These are phyloP conservation scores for Pascua sp. DNA, from an alignment of 1,284 basidiomycete species.

Conservation along the genomic window DNA sequence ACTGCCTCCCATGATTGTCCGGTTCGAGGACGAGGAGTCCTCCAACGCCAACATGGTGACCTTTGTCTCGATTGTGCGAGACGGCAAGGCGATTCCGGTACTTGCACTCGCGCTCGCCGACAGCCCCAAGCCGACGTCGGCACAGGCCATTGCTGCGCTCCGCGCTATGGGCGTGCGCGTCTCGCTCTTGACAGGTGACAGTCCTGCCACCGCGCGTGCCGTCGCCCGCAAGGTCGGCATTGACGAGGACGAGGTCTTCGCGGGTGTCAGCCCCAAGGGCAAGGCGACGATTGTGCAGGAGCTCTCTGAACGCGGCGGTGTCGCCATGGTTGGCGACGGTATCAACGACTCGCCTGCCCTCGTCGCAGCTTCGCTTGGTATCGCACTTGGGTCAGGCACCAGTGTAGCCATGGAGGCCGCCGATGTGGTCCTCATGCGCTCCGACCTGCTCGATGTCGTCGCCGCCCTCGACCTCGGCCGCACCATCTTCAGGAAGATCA, in stretches of 20 bases:
- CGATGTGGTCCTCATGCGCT: slow-evolving; percentile 94
- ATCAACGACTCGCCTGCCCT: slow-evolving; percentile 98
- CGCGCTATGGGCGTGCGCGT: slow-evolving; percentile 84
- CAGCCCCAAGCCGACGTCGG: slow-evolving; percentile 74
- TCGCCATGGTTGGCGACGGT: slow-evolving; percentile 97
- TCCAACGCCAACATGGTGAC: slow-evolving; percentile 75
- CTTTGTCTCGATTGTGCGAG: slow-evolving; percentile 63
- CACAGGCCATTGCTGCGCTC: slow-evolving; percentile 72
- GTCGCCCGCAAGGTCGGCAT: slow-evolving; percentile 86
- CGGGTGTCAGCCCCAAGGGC: slow-evolving; percentile 86
- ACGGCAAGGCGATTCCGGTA: slow-evolving; percentile 54
- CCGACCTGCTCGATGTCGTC: slow-evolving; percentile 92
- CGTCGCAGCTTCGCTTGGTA: slow-evolving; percentile 89
- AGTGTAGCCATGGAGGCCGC: slow-evolving; percentile 97
- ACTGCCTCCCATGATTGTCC: slow-evolving; percentile 59
- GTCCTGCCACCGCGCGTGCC: slow-evolving; percentile 73
- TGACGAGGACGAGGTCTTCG: slow-evolving; percentile 71
- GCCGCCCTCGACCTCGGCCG: slow-evolving; percentile 88
- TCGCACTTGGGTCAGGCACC: slow-evolving; percentile 91
- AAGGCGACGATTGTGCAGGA: slow-evolving; percentile 79
- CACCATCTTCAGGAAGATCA: slow-evolving; percentile 86
- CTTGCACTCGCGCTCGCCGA: slow-evolving; percentile 77
- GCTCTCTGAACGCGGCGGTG: slow-evolving; percentile 62
- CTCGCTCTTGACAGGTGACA: slow-evolving; percentile 86
- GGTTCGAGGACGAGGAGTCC: slow-evolving; percentile 67